These are phyloP conservation scores for Termitomyces sp. DNA, from an alignment of 768 basidiomycete species.

Conservation along the genomic window DNA sequence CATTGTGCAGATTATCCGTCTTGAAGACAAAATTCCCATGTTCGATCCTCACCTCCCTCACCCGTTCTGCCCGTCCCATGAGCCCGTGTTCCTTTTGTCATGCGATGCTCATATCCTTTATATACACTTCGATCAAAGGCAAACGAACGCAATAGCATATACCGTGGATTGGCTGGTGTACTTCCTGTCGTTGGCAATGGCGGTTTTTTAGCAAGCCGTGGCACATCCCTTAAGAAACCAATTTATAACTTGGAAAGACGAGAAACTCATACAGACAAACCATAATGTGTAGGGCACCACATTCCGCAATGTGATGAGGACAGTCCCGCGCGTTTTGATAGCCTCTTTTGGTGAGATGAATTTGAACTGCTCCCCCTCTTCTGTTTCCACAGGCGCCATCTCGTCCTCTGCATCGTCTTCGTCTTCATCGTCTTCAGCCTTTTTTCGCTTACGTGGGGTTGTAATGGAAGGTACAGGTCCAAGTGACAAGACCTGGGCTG, in stretches of 20 bases:
- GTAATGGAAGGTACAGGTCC: slow-evolving; percentile 49
- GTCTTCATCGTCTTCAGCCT: slow-evolving; percentile 40
- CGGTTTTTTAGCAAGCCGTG: slow-evolving; percentile 71
- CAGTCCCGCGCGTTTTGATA: slow-evolving; percentile 49
- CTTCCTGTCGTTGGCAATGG: slow-evolving; percentile 43
- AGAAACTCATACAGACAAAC: slow-evolving; percentile 31
- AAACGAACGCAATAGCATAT: slow-evolving; percentile 73
- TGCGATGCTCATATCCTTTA: slow-evolving; percentile 88
- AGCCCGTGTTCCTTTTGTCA: slow-evolving; percentile 84
- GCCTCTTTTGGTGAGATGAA: slow-evolving; percentile 12
- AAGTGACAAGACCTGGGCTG: slow-evolving; percentile 47
- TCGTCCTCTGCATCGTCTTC: slow-evolving; percentile 29
- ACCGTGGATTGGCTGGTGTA: slow-evolving; percentile 56
- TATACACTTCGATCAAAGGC: slow-evolving; percentile 64
- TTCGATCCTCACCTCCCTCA: slow-evolving; percentile 73
- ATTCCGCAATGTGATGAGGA: slow-evolving; percentile 85
- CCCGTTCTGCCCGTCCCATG: slow-evolving; percentile 62
- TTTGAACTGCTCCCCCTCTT: slow-evolving; percentile 21
- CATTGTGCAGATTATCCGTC: slow-evolving; percentile 12
- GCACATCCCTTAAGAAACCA: slow-evolving; percentile 54
- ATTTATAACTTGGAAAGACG: neutral
- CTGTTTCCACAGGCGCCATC: slow-evolving; percentile 15
- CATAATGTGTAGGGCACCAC: slow-evolving; percentile 84
- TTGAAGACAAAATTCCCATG: slow-evolving; percentile 79
- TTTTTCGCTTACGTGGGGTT: slow-evolving; percentile 38